phyloP scores from a whole-genome alignment of 1,139 yeast genomes.

The Saccharomycopsis phalli region DNA sequence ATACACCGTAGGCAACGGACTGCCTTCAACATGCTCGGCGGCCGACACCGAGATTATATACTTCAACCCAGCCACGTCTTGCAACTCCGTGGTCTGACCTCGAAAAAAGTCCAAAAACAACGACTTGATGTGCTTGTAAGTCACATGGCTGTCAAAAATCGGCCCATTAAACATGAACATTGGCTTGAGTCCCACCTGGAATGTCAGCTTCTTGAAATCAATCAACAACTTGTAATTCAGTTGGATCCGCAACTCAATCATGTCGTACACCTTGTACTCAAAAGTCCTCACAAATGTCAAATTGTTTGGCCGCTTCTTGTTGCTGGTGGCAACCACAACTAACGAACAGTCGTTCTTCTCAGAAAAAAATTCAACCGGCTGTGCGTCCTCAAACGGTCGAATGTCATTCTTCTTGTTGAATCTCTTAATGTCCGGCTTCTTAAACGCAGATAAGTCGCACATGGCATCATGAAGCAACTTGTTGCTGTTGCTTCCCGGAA shows the following conservation, averaged over 20 bases:
- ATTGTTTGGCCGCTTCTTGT: constrained; percentile 90
- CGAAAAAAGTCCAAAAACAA: constrained; percentile 85
- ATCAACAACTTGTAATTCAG: constrained; percentile 60
- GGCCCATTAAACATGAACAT: constrained; percentile 92
- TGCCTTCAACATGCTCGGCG: constrained; percentile 66
- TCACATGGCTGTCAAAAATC: constrained; percentile 83
- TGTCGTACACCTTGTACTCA: constrained; percentile 83
- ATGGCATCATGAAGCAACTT: constrained; percentile 79
- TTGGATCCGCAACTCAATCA: constrained; percentile 80
- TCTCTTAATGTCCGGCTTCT: constrained; percentile 85
- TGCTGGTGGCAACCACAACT: constrained; percentile 71
- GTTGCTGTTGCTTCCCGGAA: constrained; percentile 81
- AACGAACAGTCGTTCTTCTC: constrained; percentile 91
- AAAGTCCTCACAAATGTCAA: constrained; percentile 83
- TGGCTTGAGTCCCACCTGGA: constrained; percentile 86
- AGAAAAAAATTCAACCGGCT: constrained; percentile 79
- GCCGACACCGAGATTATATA: constrained; percentile 79
- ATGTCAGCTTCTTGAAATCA: constrained; percentile 76
- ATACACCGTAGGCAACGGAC: constrained; percentile 66
- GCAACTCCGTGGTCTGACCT: constrained; percentile 74
- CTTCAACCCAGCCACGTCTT: constrained; percentile 93
- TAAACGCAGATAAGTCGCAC: constrained; percentile 82
- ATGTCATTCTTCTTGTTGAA: constrained; percentile 83
- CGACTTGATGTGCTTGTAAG: constrained; percentile 77
- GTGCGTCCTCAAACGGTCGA: constrained; percentile 89